Evolutionary conservation across 2,329 filamentous ascomycete genomes (phyloP).

Genomic region (Ascochyta koolunga): DNA sequence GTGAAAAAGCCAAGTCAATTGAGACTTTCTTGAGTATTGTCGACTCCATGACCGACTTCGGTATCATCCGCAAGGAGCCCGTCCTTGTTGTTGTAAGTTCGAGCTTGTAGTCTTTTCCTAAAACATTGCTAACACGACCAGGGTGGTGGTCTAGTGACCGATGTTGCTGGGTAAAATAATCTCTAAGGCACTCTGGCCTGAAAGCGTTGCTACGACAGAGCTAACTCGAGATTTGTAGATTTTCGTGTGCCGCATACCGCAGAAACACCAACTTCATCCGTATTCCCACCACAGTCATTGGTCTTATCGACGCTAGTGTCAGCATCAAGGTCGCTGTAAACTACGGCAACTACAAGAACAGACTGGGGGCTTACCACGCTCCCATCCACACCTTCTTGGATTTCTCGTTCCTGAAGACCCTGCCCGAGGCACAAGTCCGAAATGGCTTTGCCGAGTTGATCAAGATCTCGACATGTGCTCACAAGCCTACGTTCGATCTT

Average conservation of each 20-base stretch:
- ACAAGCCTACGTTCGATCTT: slow-evolving; percentile 69
- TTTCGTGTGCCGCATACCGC: slow-evolving; percentile 72
- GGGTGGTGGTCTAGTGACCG: slow-evolving; percentile 51
- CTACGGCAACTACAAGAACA: slow-evolving; percentile 78
- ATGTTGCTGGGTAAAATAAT: slow-evolving; percentile 68
- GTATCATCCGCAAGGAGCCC: slow-evolving; percentile 67
- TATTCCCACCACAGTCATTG: slow-evolving; percentile 76
- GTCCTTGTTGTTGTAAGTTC: slow-evolving; percentile 43
- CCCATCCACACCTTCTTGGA: slow-evolving; percentile 75
- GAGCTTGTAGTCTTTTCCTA: not conserved
- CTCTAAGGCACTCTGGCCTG: slow-evolving; percentile 59
- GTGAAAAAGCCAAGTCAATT: slow-evolving; percentile 76
- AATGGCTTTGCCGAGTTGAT: slow-evolving; percentile 78
- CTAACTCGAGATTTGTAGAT: slow-evolving; percentile 35
- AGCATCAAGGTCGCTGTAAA: slow-evolving; percentile 81
- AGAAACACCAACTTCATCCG: slow-evolving; percentile 77
- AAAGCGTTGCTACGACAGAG: slow-evolving; percentile 21
- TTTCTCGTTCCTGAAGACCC: slow-evolving; percentile 72
- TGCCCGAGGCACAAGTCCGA: slow-evolving; percentile 71
- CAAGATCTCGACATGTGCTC: slow-evolving; percentile 75
- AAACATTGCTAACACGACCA: slow-evolving; percentile 17
- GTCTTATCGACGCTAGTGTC: slow-evolving; percentile 75
- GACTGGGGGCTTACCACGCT: slow-evolving; percentile 74
- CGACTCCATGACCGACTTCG: slow-evolving; percentile 76
- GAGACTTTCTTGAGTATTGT: slow-evolving; percentile 72